Conservation (phyloP, 371 early-diverging fungal genomes). For the Conidiobolus incongruus region DNA sequence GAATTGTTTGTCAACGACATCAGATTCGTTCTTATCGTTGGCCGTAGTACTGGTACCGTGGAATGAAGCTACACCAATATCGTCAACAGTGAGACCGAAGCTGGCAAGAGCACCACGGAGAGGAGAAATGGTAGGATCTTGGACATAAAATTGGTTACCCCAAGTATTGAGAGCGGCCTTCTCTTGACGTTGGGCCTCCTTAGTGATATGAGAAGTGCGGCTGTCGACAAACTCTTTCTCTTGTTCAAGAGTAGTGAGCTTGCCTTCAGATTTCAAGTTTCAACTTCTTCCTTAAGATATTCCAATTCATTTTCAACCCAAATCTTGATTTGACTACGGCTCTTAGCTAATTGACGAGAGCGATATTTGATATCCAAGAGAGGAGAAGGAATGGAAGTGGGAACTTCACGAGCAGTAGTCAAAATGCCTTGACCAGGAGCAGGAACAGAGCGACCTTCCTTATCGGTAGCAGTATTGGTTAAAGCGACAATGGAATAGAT, state of each 20-base stretch:
- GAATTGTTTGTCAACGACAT: constrained; percentile 70
- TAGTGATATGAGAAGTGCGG: constrained; percentile 59
- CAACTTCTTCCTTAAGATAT: constrained; percentile 42
- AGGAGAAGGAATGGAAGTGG: constrained; percentile 38
- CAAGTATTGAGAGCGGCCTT: constrained; percentile 61
- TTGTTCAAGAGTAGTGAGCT: constrained; percentile 29
- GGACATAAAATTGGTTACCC: constrained; percentile 72
- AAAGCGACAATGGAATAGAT: constrained; percentile 83
- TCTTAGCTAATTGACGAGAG: constrained; percentile 53
- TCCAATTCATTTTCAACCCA: constrained; percentile 75
- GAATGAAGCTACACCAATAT: constrained; percentile 92
- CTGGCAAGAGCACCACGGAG: constrained; percentile 79
- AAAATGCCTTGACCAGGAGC: constrained; percentile 92
- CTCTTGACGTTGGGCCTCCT: constrained; percentile 66
- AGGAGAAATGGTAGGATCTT: constrained; percentile 67
- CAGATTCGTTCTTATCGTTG: constrained; percentile 91
- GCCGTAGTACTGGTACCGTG: constrained; percentile 93
- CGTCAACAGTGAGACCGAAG: constrained; percentile 79
- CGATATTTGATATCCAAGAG: constrained; percentile 80
- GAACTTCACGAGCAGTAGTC: constrained; percentile 74
- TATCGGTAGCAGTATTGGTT: constrained; percentile 88
- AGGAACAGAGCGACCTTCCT: constrained; percentile 88
- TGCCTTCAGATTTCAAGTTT: constrained; percentile 35
- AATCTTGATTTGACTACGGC: constrained; percentile 56
- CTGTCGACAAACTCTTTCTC: constrained; percentile 35